phyloP scores from a whole-genome alignment of 2,329 filamentous ascomycete species.

The Fusarium guadeloupense region DNA sequence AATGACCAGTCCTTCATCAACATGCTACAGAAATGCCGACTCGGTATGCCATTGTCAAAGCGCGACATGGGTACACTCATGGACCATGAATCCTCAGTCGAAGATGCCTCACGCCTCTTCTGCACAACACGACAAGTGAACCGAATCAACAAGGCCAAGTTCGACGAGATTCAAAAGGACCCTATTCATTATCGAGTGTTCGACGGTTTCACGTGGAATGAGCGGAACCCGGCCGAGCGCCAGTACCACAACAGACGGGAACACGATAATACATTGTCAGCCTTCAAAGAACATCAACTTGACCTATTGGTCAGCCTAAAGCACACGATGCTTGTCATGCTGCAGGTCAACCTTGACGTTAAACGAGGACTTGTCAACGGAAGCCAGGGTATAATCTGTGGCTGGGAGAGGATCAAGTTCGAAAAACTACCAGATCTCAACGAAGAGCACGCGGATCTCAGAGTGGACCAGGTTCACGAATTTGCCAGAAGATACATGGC shows the following conservation, averaged over 20 bases:
- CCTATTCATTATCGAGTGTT: background rate
- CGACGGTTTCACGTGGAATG: conserved; percentile 15
- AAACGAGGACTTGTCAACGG: conserved; percentile 33
- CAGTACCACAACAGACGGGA: no score
- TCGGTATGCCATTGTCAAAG: conserved; percentile 52
- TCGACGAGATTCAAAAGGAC: conserved; percentile 12
- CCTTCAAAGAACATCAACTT: conserved; percentile 18
- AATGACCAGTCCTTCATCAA: conserved; percentile 61
- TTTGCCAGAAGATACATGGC: conserved; percentile 1
- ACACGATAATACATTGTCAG: background rate
- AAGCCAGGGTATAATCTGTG: conserved; percentile 40
- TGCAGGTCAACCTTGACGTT: conserved; percentile 38
- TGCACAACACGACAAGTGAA: conserved; percentile 16
- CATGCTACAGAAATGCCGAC: conserved; percentile 64
- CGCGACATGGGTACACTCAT: conserved; percentile 55
- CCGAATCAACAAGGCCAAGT: conserved; percentile 8
- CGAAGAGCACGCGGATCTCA: conserved; percentile 11
- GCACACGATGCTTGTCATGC: conserved; percentile 33
- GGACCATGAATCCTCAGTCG: conserved; percentile 53
- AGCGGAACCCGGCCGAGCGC: background rate
- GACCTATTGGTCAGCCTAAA: conserved; percentile 22
- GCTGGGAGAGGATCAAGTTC: conserved; percentile 17
- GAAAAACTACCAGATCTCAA: conserved; percentile 3
- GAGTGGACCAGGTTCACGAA: background rate
- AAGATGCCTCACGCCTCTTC: conserved; percentile 30